Evolutionary conservation across 257 asterid species (phyloP), one percentile per base, ranked within the genome.

Genomic region (Echites panduratus): DNA sequence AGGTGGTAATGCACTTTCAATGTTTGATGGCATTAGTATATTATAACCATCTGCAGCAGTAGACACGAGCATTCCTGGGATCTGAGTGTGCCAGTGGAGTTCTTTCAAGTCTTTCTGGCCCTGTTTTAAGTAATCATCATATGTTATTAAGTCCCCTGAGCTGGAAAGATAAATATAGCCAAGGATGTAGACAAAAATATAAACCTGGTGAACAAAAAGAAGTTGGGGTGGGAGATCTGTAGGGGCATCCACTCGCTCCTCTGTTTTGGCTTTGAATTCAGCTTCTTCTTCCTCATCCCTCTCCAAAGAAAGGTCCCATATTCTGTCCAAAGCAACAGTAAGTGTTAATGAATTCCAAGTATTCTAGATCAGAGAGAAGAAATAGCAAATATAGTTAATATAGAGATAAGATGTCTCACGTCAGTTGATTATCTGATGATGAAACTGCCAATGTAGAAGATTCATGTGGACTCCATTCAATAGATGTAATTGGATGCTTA

Each of bases 381-480:
- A 68, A 67, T 19, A 77, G 20, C 29, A 17, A 45, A 17, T 40
- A 64, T 20, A 53, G 54, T 47, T 13, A 35, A 47, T 38, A 35
- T 22, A 22, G 73, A 73, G 78, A 79, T 65, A 68, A 73, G 78
- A 79, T 65, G 66, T 75, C 87, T 83, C 78, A 95, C 98, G 97
- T 90, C 26, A 95, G 83, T 81, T 90, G 98, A 82, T 92, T 83
- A 82, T 95, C 96, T 3, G 97, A 76, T 74, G 99, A 90, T 66
- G 98, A 80, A 62, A 87, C 96, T 5, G 99, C 96, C 88, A 95
- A 79, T 49, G 96, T 88, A 63, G 98, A 95, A 47, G 93, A 88
- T 87, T 95, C 99, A 40, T 92, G 96, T 0, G 98, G 97, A 73
- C 97, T 90, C 99, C 99, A 92, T 85, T 95, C 98, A 14, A 92